Evolutionary conservation across 2,329 filamentous ascomycete species (phyloP).

Genomic region (Cercospora beticola): DNA sequence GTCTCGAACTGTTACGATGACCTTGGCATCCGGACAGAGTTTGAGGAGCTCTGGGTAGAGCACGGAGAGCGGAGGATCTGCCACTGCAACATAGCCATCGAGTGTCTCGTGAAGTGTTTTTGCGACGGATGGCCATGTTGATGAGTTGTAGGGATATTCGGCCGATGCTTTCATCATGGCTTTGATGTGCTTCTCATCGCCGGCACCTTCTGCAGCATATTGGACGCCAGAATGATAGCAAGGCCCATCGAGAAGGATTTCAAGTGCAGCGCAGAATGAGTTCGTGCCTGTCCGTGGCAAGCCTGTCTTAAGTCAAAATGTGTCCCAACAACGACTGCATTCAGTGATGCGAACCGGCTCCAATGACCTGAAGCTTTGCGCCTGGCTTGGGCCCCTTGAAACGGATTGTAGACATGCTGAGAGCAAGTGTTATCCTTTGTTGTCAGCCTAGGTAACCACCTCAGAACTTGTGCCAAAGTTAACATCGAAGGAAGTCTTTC

Average conservation of each 20-base stretch:
- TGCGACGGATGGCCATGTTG: background rate
- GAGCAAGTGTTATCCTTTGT: background rate
- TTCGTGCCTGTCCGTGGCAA: slow-evolving; percentile 20
- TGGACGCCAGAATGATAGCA: slow-evolving; percentile 19
- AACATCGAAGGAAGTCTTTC: background rate
- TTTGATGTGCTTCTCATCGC: slow-evolving; percentile 11
- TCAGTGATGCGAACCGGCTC: background rate
- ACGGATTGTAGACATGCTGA: background rate
- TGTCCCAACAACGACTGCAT: background rate
- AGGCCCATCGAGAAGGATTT: slow-evolving; percentile 19
- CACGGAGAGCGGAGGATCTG: slow-evolving; percentile 36
- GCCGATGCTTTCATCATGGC: slow-evolving; percentile 7
- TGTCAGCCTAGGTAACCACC: background rate
- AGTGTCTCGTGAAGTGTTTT: slow-evolving; percentile 27
- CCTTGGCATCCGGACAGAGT: slow-evolving; percentile 41
- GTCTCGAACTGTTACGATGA: slow-evolving; percentile 37
- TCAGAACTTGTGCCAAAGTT: background rate
- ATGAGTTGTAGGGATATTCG: slow-evolving; percentile 8
- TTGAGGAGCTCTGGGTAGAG: slow-evolving; percentile 39
- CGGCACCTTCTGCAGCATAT: slow-evolving; percentile 7
- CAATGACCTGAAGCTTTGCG: slow-evolving; percentile 11
- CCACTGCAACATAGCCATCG: slow-evolving; percentile 33
- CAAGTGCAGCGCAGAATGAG: slow-evolving; percentile 15
- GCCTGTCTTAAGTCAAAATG: background rate
- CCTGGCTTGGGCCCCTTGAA: slow-evolving; percentile 4